These are phyloP conservation scores for Leonotis leonurus DNA, from an alignment of 257 asterid species.

Conservation along the genomic window DNA sequence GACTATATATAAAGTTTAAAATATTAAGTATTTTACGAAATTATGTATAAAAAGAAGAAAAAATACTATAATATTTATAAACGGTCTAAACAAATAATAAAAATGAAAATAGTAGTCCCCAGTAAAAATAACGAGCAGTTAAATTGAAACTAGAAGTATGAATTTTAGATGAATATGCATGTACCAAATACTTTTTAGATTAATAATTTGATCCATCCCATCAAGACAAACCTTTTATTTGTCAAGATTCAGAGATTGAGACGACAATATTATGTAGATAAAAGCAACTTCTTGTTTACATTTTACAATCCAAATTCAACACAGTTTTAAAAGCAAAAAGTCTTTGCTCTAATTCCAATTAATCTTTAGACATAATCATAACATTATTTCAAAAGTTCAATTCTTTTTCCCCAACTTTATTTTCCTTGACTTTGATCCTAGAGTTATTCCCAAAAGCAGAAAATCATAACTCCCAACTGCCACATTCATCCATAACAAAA, in stretches of 20 bases:
- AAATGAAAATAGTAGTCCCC: too few relatives aligned
- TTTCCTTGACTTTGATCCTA: constrained; percentile 16
- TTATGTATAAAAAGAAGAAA: too few relatives aligned
- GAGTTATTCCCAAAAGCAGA: neutral
- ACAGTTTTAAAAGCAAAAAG: constrained; percentile 9
- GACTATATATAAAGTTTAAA: too few relatives aligned
- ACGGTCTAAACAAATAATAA: too few relatives aligned
- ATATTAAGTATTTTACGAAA: too few relatives aligned
- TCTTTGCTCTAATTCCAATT: neutral
- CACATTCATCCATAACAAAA: neutral
- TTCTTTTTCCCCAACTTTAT: constrained; percentile 3
- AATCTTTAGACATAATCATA: constrained; percentile 22
- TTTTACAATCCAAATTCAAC: neutral
- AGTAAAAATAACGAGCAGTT: too few relatives aligned
- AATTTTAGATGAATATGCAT: too few relatives aligned
- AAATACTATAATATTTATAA: too few relatives aligned
- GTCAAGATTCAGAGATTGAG: constrained; percentile 6
- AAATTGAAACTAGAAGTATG: too few relatives aligned
- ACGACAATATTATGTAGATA: neutral
- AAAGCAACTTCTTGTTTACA: constrained; percentile 1
- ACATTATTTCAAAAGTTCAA: neutral
- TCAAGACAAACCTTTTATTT: neutral
- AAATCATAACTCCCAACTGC: constrained; percentile 8
- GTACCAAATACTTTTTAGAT: too few relatives aligned
- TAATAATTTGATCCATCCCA: neutral